These are phyloP conservation scores for Bjerkandera adusta DNA, from an alignment of 1,284 basidiomycete species.

Conservation along the genomic window DNA sequence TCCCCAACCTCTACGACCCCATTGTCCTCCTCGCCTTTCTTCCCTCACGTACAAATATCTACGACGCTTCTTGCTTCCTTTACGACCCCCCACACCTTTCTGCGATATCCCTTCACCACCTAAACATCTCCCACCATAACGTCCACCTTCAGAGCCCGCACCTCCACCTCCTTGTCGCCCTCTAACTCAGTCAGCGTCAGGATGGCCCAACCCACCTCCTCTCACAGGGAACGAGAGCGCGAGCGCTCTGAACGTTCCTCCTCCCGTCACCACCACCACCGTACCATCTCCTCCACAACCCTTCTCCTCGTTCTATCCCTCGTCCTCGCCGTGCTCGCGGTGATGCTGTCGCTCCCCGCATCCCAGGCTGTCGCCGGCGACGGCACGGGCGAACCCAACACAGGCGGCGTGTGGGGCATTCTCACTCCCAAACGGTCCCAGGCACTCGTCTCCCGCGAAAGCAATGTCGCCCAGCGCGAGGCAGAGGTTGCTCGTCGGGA, in stretches of 20 bases:
- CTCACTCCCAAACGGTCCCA: conserved; percentile 79
- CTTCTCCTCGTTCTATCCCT: conserved; percentile 80
- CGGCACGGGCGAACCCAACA: conserved; percentile 29
- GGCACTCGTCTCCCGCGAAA: conserved; percentile 72
- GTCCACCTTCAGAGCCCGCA: conserved; percentile 60
- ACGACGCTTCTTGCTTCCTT: conserved; percentile 11
- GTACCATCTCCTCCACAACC: conserved; percentile 85
- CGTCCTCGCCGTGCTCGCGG: conserved; percentile 76
- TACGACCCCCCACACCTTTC: conserved; percentile 7
- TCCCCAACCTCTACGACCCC: conserved; percentile 10
- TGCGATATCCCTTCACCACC: conserved; percentile 17
- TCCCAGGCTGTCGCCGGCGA: conserved; percentile 29
- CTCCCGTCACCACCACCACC: conserved; percentile 72
- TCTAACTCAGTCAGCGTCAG: conserved; percentile 67
- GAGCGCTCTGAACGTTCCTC: conserved; percentile 53
- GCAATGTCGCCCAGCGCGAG: conserved; percentile 72
- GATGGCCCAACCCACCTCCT: conserved; percentile 85
- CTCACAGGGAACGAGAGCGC: conserved; percentile 66
- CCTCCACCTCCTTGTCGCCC: conserved; percentile 75
- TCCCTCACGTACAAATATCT: conserved; percentile 13
- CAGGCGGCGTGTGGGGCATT: conserved; percentile 62
- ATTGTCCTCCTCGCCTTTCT: conserved; percentile 14
- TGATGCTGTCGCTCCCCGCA: conserved; percentile 80
- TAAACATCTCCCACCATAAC: conserved; percentile 42
- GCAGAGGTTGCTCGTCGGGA: conserved; percentile 83